These are phyloP conservation scores for Mortierella sp. DNA, from an alignment of 371 early-diverging fungal species.

Conservation along the genomic window DNA sequence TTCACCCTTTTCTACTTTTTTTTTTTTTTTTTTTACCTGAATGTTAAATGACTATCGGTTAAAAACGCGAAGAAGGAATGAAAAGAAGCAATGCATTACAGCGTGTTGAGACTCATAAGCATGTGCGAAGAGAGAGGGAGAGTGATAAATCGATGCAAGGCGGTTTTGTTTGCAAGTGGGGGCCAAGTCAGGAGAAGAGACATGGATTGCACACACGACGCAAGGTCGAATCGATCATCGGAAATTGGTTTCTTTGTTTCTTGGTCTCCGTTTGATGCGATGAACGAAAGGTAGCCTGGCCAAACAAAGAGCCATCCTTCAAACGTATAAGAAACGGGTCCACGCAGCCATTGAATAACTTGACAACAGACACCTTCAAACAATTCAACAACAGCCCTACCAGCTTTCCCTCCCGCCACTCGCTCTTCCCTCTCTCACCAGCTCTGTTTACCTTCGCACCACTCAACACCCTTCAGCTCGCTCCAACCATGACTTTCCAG, in stretches of 20 bases:
- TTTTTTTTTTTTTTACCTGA: too few species aligned
- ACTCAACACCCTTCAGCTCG: neutral
- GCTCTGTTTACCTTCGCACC: neutral
- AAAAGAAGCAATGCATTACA: too few species aligned
- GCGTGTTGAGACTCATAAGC: too few species aligned
- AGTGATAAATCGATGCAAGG: constrained; percentile 5
- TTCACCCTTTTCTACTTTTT: too few species aligned
- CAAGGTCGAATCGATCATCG: neutral
- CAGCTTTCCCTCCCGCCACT: neutral
- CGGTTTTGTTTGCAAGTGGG: too few species aligned
- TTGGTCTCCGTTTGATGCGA: neutral
- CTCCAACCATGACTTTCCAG: neutral
- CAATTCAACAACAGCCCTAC: neutral
- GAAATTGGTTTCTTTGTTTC: constrained; percentile 1
- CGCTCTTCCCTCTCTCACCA: neutral
- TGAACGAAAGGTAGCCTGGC: neutral
- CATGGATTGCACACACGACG: neutral
- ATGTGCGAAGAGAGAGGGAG: neutral
- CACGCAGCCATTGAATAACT: too few species aligned
- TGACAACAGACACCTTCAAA: neutral
- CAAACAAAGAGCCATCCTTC: neutral
- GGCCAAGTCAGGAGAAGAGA: too few species aligned
- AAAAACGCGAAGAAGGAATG: too few species aligned
- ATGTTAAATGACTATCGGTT: too few species aligned
- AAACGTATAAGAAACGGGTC: too few species aligned